These are phyloP conservation scores for Yarrowia sp. DNA, from an alignment of 805 yeast genomes.

Conservation along the genomic window DNA sequence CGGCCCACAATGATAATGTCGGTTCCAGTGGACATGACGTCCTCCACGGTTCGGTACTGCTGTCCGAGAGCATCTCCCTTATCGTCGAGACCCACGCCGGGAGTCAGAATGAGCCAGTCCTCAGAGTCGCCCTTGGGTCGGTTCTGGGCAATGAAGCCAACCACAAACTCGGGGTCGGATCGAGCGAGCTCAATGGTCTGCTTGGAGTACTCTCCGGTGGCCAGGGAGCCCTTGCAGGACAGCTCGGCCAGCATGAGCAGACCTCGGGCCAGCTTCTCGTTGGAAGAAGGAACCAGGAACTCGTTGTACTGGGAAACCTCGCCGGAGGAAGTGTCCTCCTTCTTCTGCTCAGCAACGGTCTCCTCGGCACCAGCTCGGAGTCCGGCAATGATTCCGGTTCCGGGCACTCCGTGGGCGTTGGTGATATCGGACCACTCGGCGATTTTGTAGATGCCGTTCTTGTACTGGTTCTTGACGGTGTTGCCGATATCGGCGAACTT, in stretches of 20 bases:
- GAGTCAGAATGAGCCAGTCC: slow-evolving; percentile 96
- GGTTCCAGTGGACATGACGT: slow-evolving; percentile 79
- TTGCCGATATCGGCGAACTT: slow-evolving; percentile 98
- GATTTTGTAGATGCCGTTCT: slow-evolving; percentile 83
- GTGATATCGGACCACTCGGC: slow-evolving; percentile 96
- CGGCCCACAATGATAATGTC: slow-evolving; percentile 98
- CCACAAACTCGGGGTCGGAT: slow-evolving; percentile 79
- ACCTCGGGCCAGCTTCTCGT: slow-evolving; percentile 49
- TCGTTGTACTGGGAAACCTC: not conserved
- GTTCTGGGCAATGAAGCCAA: slow-evolving; percentile 94
- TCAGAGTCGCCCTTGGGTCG: slow-evolving; percentile 72
- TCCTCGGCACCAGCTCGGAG: slow-evolving; percentile 70
- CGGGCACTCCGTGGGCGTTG: slow-evolving; percentile 96
- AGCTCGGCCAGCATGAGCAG: slow-evolving; percentile 92
- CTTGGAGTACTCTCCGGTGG: slow-evolving; percentile 84
- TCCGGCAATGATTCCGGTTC: slow-evolving; percentile 88
- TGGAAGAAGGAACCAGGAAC: slow-evolving; percentile 8
- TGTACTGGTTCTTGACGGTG: slow-evolving; percentile 90
- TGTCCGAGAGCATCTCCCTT: slow-evolving; percentile 95
- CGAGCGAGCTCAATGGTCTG: slow-evolving; percentile 89
- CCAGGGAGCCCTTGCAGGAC: slow-evolving; percentile 89
- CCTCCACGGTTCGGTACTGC: slow-evolving; percentile 89
- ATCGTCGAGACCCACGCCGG: slow-evolving; percentile 97
- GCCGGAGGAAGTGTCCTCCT: not conserved
- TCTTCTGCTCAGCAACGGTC: slow-evolving; percentile 51